phyloP scores from a whole-genome alignment of 2,329 filamentous ascomycete genomes.

The Lojkania enalia region DNA sequence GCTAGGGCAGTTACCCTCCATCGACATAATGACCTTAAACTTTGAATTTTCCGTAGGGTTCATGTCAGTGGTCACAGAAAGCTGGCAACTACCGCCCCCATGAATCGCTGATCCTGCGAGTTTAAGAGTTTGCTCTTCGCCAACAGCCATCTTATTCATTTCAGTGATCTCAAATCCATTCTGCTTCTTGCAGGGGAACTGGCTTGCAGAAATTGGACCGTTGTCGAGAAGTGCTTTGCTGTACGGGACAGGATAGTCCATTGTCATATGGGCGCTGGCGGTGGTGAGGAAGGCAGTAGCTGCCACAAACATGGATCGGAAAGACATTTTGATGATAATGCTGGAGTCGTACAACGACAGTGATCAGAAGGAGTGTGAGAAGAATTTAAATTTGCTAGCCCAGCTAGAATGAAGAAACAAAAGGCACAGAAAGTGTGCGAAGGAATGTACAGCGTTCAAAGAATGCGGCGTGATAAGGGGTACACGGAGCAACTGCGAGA shows the following conservation, averaged over 20 bases:
- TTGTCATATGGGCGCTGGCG: slow-evolving; percentile 73
- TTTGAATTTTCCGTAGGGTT: slow-evolving; percentile 57
- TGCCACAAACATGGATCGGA: slow-evolving; percentile 55
- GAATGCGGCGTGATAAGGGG: slow-evolving; percentile 24
- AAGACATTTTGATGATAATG: slow-evolving; percentile 50
- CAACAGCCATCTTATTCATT: slow-evolving; percentile 61
- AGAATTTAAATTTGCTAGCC: slow-evolving; percentile 28
- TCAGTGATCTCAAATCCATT: slow-evolving; percentile 33
- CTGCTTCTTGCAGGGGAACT: slow-evolving; percentile 72
- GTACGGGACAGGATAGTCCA: slow-evolving; percentile 69
- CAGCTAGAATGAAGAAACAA: slow-evolving; percentile 31
- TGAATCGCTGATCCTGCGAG: slow-evolving; percentile 78
- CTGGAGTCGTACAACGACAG: slow-evolving; percentile 20
- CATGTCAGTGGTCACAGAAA: slow-evolving; percentile 71
- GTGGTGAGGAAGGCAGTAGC: slow-evolving; percentile 57
- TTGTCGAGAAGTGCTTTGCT: slow-evolving; percentile 59
- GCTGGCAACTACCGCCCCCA: slow-evolving; percentile 88
- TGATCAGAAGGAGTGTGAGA: slow-evolving; percentile 19
- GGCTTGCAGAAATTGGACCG: slow-evolving; percentile 60
- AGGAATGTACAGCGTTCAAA: slow-evolving; percentile 18
- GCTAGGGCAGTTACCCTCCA: slow-evolving; percentile 82
- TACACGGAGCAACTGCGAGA: slow-evolving; percentile 11
- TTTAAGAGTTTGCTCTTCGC: slow-evolving; percentile 62
- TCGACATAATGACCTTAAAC: slow-evolving; percentile 89
- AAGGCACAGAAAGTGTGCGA: slow-evolving; percentile 19